Percentiles rank a stretch among this genome's conserved stretches.
These are phyloP conservation scores for Aspergillus sp. DNA, from an alignment of 2,329 filamentous ascomycete species.

Conservation along the genomic window DNA sequence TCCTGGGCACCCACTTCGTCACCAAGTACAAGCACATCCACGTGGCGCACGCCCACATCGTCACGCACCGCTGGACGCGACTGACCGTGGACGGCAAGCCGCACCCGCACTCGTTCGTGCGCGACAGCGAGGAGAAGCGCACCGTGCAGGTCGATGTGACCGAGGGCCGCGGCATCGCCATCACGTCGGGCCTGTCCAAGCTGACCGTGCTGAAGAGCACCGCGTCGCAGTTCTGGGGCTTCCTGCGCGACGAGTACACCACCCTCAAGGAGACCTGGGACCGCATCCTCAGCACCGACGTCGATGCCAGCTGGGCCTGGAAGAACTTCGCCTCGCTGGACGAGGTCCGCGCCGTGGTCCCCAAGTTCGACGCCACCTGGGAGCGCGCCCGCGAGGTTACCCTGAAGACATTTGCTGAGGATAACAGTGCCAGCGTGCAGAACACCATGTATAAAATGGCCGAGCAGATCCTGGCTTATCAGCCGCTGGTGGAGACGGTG, in stretches of 20 bases:
- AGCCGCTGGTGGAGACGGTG: slow-evolving; percentile 69
- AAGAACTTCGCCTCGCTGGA: slow-evolving; percentile 64
- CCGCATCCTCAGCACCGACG: slow-evolving; percentile 90
- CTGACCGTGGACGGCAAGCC: slow-evolving; percentile 83
- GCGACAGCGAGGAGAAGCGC: slow-evolving; percentile 85
- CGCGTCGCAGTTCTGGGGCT: slow-evolving; percentile 92
- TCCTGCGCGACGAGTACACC: slow-evolving; percentile 90
- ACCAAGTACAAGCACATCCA: slow-evolving; percentile 85
- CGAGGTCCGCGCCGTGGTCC: slow-evolving; percentile 64
- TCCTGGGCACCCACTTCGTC: slow-evolving; percentile 85
- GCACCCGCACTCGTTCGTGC: slow-evolving; percentile 92
- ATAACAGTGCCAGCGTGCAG: slow-evolving; percentile 91
- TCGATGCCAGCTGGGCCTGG: slow-evolving; percentile 88
- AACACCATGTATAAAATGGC: slow-evolving; percentile 99
- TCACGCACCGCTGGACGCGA: slow-evolving; percentile 88
- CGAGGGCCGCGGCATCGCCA: slow-evolving; percentile 67
- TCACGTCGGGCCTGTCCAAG: slow-evolving; percentile 76
- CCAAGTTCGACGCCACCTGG: slow-evolving; percentile 78
- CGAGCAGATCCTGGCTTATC: slow-evolving; percentile 75
- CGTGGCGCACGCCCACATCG: slow-evolving; percentile 75
- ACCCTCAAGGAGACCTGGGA: slow-evolving; percentile 90
- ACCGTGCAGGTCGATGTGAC: slow-evolving; percentile 72
- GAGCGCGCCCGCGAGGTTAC: slow-evolving; percentile 77
- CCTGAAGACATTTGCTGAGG: slow-evolving; percentile 85
- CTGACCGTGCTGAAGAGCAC: slow-evolving; percentile 94